These are phyloP conservation scores for Hemileccinum hortonii DNA, from an alignment of 1,284 basidiomycete genomes.

Conservation along the genomic window DNA sequence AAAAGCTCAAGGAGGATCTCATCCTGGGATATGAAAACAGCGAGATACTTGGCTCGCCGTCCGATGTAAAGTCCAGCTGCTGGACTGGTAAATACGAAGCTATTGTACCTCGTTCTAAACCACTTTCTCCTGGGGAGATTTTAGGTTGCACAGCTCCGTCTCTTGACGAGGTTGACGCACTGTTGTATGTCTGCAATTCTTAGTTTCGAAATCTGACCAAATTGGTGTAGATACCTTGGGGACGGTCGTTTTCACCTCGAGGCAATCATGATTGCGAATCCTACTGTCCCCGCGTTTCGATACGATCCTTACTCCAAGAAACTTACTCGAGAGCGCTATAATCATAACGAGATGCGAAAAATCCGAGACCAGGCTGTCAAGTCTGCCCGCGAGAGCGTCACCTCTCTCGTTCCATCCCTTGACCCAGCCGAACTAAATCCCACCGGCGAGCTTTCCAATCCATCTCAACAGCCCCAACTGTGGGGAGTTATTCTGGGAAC, in stretches of 20 bases:
- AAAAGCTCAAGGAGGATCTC: slow-evolving; percentile 81
- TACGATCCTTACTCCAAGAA: slow-evolving; percentile 99
- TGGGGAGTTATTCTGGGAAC: slow-evolving; percentile 99
- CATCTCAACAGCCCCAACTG: slow-evolving; percentile 21
- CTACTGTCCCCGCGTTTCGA: slow-evolving; percentile 91
- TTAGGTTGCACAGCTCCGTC: slow-evolving; percentile 95
- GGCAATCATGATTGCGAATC: slow-evolving; percentile 99
- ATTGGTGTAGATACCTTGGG: slow-evolving; percentile 80
- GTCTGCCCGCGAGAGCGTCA: slow-evolving; percentile 66
- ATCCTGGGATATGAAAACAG: slow-evolving; percentile 36
- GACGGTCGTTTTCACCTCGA: slow-evolving; percentile 99
- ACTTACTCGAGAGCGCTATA: slow-evolving; percentile 89
- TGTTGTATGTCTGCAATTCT: slow-evolving; percentile 61
- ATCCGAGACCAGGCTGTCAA: slow-evolving; percentile 78
- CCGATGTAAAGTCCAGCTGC: slow-evolving; percentile 27
- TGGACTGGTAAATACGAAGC: slow-evolving; percentile 75
- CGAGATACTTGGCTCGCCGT: neutral
- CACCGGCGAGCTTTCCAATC: neutral
- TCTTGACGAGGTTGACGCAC: slow-evolving; percentile 76
- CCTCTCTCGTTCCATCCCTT: slow-evolving; percentile 26
- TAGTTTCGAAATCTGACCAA: slow-evolving; percentile 15
- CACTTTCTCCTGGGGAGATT: slow-evolving; percentile 95
- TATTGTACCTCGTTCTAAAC: slow-evolving; percentile 87
- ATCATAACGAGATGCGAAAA: slow-evolving; percentile 85
- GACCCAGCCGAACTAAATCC: slow-evolving; percentile 1